A percentile compares a stretch with the other conserved stretches of the same genome.
These are phyloP conservation scores for Hyphopichia burtonii DNA, from an alignment of 1,139 yeast genomes.

Conservation along the genomic window DNA sequence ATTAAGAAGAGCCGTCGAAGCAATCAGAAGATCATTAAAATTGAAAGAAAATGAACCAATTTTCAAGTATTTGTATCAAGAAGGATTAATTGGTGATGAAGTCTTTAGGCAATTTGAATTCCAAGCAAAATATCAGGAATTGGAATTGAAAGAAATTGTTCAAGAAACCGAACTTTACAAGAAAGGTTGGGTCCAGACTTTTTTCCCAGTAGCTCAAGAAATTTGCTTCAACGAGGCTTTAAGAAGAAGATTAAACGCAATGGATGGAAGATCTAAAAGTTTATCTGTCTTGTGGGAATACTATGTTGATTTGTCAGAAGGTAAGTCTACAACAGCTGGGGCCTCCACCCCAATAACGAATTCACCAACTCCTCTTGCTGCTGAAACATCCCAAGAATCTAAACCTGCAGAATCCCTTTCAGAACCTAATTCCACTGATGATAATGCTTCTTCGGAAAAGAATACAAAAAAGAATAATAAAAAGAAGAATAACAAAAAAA, in stretches of 20 bases:
- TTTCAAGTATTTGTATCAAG: conserved; percentile 71
- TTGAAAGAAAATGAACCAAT: conserved; percentile 72
- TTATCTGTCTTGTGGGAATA: conserved; percentile 53
- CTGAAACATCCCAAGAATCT: not conserved
- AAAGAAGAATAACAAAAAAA: not conserved
- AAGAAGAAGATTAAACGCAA: conserved; percentile 71
- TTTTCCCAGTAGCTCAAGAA: conserved; percentile 82
- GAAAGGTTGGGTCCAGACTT: conserved; percentile 76
- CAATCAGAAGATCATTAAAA: conserved; percentile 63
- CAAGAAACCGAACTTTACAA: conserved; percentile 71
- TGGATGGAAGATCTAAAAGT: conserved; percentile 52
- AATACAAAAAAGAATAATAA: not conserved
- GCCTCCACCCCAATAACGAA: not conserved
- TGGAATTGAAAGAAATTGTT: conserved; percentile 79
- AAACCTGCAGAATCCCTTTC: not conserved
- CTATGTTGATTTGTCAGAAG: conserved; percentile 22
- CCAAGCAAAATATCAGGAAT: conserved; percentile 73
- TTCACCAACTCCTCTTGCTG: conserved; percentile 2
- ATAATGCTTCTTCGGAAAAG: not conserved
- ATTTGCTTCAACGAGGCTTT: conserved; percentile 90
- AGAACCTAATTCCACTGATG: not conserved
- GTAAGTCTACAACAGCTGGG: conserved; percentile 1
- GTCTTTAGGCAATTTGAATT: conserved; percentile 76
- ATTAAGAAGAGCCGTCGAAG: conserved; percentile 71
- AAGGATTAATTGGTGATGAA: conserved; percentile 90